phyloP scores from a whole-genome alignment of 108 stramenopile genomes.

The Ochromonas danica region DNA sequence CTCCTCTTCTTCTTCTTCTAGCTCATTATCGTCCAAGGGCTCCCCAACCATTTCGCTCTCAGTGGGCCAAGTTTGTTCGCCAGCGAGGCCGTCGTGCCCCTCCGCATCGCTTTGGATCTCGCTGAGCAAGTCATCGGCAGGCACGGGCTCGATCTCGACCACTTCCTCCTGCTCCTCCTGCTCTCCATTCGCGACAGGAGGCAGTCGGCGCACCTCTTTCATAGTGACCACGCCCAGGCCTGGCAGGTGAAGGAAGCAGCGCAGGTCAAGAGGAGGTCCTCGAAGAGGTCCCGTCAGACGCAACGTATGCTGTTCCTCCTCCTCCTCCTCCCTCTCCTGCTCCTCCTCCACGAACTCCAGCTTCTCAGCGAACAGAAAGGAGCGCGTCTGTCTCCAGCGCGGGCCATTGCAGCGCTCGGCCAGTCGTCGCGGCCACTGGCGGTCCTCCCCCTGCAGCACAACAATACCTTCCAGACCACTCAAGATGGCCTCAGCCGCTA shows the following conservation, averaged over 20 bases:
- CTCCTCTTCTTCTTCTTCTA: not conserved
- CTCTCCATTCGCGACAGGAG: too few species aligned
- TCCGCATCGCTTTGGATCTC: too few species aligned
- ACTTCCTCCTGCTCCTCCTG: too few species aligned
- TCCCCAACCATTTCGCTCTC: constrained; percentile 71
- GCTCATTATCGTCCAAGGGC: constrained; percentile 37
- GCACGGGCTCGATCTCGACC: too few species aligned
- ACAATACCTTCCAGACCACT: too few species aligned
- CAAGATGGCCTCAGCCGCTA: too few species aligned
- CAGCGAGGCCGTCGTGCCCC: constrained; percentile 81
- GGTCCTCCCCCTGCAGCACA: constrained; percentile 62
- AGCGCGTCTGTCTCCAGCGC: too few species aligned
- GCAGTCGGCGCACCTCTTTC: constrained; percentile 69
- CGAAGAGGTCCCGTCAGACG: constrained; percentile 81
- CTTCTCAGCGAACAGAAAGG: too few species aligned
- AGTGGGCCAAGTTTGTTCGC: constrained; percentile 97
- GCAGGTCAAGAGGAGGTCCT: constrained; percentile 74
- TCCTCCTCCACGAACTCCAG: constrained; percentile 29
- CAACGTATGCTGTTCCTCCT: constrained; percentile 67
- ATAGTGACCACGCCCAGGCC: constrained; percentile 13
- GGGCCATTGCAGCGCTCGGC: too few species aligned
- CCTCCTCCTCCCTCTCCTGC: constrained; percentile 49
- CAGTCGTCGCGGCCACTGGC: too few species aligned
- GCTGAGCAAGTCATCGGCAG: too few species aligned
- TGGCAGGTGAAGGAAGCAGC: not conserved